Evolutionary conservation across 768 basidiomycete genomes (phyloP).

Genomic region (Pisolithus marmoratus): DNA sequence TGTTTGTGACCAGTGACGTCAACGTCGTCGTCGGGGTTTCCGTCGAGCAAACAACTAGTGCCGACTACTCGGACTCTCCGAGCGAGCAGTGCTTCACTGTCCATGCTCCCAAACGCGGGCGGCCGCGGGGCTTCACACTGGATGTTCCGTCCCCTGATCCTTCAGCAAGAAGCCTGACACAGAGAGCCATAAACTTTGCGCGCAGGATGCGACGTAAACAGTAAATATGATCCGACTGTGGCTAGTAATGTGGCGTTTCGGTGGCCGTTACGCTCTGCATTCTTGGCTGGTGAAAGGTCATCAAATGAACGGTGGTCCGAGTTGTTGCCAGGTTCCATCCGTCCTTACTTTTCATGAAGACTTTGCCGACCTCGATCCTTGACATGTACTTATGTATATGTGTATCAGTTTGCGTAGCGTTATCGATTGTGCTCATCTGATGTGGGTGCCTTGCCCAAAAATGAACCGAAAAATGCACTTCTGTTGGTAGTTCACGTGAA

Average conservation of each 20-base stretch:
- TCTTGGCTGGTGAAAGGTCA: neutral
- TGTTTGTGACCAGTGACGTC: constrained; percentile 26
- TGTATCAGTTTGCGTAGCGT: constrained; percentile 17
- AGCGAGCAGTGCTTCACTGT: constrained; percentile 11
- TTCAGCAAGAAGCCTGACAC: constrained; percentile 22
- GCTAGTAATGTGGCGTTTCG: constrained; percentile 12
- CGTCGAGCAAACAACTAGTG: constrained; percentile 38
- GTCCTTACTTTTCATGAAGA: constrained; percentile 10
- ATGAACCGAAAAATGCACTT: neutral
- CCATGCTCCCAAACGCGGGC: constrained; percentile 21
- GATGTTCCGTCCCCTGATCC: constrained; percentile 22
- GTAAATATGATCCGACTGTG: constrained; percentile 13
- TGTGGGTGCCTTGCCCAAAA: constrained; percentile 4
- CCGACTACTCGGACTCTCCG: constrained; percentile 6
- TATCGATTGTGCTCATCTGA: constrained; percentile 12
- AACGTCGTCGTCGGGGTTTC: constrained; percentile 42
- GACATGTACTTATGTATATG: constrained; percentile 12
- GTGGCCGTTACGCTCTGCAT: constrained; percentile 9
- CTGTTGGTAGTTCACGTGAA: neutral
- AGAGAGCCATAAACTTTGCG: constrained; percentile 37
- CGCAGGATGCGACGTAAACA: constrained; percentile 39
- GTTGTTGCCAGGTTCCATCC: constrained; percentile 23
- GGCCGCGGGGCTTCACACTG: constrained; percentile 31
- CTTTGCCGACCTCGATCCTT: constrained; percentile 4
- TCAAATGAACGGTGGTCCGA: constrained; percentile 4